phyloP scores from a whole-genome alignment of 2,329 filamentous ascomycete species.

The Colletotrichum sidae region DNA sequence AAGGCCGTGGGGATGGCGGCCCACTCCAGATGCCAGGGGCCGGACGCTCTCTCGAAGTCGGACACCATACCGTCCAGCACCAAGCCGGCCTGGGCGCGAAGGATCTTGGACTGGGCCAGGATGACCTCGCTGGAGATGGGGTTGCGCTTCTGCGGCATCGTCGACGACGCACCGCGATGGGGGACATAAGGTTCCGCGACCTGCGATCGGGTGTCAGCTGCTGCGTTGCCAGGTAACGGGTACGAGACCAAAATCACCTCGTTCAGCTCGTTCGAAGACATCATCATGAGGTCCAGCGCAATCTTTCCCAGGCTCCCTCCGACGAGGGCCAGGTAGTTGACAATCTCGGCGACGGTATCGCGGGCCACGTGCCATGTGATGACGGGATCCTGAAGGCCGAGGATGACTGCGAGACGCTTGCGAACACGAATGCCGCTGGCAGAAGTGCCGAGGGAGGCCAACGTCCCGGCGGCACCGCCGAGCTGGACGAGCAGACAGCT shows the following conservation, averaged over 20 bases:
- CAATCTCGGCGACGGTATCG: slow-evolving; percentile 64
- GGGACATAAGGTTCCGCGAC: slow-evolving; percentile 67
- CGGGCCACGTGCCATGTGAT: slow-evolving; percentile 70
- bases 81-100: slow-evolving; percentile 63
- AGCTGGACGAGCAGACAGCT: slow-evolving; percentile 65
- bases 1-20: slow-evolving; percentile 66
- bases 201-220: slow-evolving; percentile 40
- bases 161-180: slow-evolving; percentile 64
- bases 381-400: slow-evolving; percentile 59
- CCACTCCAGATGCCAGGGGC: slow-evolving; percentile 71
- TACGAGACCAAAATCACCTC: slow-evolving; percentile 31
- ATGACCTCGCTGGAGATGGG: slow-evolving; percentile 69
- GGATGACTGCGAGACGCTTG: slow-evolving; percentile 59
- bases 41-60: slow-evolving; percentile 68
- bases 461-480: slow-evolving; percentile 66
- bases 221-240: neutral
- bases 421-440: slow-evolving; percentile 61
- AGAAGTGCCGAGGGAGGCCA: slow-evolving; percentile 62
- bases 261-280: slow-evolving; percentile 66
- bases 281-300: slow-evolving; percentile 66
- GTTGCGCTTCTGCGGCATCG: slow-evolving; percentile 70
- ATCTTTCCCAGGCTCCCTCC: slow-evolving; percentile 66
- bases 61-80: slow-evolving; percentile 67
- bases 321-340: slow-evolving; percentile 64
- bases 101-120: slow-evolving; percentile 64